phyloP scores from a whole-genome alignment of 129 eudicot species.

The Gnaphalium uliginosum region DNA sequence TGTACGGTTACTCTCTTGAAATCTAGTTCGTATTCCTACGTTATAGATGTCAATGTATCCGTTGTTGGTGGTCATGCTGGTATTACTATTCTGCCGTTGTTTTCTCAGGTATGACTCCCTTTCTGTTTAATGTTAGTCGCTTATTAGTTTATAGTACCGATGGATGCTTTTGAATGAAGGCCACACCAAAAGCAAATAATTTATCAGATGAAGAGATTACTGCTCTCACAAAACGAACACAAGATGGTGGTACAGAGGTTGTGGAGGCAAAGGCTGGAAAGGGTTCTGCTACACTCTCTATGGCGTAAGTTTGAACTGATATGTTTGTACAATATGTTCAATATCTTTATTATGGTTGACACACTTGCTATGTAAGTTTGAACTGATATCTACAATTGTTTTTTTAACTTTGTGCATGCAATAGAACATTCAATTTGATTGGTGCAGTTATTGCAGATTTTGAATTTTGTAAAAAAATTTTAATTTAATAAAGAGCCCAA shows the following conservation, averaged over 20 bases:
- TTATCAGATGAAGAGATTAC: constrained; percentile 52
- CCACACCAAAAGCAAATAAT: constrained; percentile 55
- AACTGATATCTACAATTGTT: neutral
- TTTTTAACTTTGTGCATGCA: neutral
- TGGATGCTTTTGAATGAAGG: constrained; percentile 36
- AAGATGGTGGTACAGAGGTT: constrained; percentile 94
- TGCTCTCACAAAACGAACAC: constrained; percentile 78
- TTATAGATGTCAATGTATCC: constrained; percentile 75
- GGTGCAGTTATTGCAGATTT: neutral
- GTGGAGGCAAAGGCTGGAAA: constrained; percentile 97
- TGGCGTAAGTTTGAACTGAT: constrained; percentile 59
- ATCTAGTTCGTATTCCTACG: constrained; percentile 1
- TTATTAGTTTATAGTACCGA: neutral
- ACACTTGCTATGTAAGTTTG: neutral
- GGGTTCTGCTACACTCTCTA: constrained; percentile 86
- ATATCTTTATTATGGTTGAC: neutral
- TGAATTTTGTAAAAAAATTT: no score
- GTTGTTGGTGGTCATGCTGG: constrained; percentile 96
- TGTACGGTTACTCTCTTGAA: neutral
- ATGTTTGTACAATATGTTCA: neutral
- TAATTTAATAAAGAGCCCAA: no score
- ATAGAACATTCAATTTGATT: neutral
- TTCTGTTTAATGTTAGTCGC: neutral
- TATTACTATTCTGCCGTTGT: constrained; percentile 75
- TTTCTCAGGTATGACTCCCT: constrained; percentile 61